Conservation (phyloP, 106 monocot species). For the Acorus gramineus region DNA sequence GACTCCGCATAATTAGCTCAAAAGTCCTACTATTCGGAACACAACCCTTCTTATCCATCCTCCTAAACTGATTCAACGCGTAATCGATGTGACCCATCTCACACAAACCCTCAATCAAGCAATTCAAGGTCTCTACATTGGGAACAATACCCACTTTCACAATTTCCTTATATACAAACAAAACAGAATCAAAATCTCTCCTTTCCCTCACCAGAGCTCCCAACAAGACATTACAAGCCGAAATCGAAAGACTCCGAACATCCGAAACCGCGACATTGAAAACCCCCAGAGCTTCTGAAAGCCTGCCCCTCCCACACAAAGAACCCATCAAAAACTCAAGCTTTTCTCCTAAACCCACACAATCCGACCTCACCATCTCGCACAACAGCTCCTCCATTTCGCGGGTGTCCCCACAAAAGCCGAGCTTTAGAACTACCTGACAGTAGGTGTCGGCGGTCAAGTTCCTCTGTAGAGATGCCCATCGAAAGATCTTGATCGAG, state of each 20-base stretch:
- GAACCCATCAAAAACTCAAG: constrained; percentile 15
- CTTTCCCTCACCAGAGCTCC: constrained; percentile 14
- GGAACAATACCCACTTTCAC: constrained; percentile 48
- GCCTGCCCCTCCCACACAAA: constrained; percentile 13
- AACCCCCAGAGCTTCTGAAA: constrained; percentile 27
- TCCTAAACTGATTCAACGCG: constrained; percentile 43
- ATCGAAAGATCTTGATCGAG: constrained; percentile 18
- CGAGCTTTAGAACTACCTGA: constrained; percentile 19
- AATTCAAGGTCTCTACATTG: constrained; percentile 55
- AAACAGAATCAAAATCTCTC: constrained; percentile 16
- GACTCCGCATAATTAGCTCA: constrained; percentile 34
- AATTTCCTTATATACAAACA: constrained; percentile 80
- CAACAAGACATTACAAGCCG: constrained; percentile 32
- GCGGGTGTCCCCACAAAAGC: constrained; percentile 8
- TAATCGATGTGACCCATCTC: constrained; percentile 26
- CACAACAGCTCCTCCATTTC: constrained; percentile 28
- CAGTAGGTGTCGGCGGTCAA: constrained; percentile 18
- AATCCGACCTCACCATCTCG: constrained; percentile 38
- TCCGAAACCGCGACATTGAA: constrained; percentile 22
- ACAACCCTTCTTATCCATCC: constrained; percentile 54
- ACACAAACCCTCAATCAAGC: constrained; percentile 34
- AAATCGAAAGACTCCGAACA: constrained; percentile 17
- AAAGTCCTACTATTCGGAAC: constrained; percentile 45
- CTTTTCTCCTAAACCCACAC: constrained; percentile 7
- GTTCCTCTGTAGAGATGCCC: constrained; percentile 30